These are phyloP conservation scores for Emericellopsis atlantica DNA, from an alignment of 2,329 filamentous ascomycete species.

Conservation along the genomic window DNA sequence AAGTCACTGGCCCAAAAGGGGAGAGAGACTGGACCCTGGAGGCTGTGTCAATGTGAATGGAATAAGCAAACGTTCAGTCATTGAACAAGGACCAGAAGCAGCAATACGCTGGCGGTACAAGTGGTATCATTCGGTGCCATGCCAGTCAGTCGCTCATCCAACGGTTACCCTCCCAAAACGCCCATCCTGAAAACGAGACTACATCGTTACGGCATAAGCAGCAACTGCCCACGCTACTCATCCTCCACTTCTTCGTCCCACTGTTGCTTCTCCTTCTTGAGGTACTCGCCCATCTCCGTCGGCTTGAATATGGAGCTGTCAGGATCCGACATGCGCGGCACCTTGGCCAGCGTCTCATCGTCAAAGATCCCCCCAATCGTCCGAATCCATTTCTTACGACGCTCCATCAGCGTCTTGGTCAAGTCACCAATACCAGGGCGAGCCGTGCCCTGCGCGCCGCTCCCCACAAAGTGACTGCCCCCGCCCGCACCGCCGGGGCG, in stretches of 20 bases:
- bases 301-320: constrained; percentile 61
- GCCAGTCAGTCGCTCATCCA: too few species aligned
- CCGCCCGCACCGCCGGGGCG: constrained; percentile 63
- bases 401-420: constrained; percentile 85
- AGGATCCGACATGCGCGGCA: constrained; percentile 55
- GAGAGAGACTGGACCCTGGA: too few species aligned
- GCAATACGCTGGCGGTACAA: too few species aligned
- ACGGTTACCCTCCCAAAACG: too few species aligned
- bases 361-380: constrained; percentile 86
- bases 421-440: constrained; percentile 81
- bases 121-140: too few species aligned
- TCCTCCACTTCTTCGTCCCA: constrained; percentile 75
- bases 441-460: constrained; percentile 47
- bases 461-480: constrained; percentile 51
- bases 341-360: constrained; percentile 60
- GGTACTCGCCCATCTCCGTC: constrained; percentile 56
- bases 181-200: too few species aligned
- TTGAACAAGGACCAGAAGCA: too few species aligned
- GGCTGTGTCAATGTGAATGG: too few species aligned
- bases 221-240: too few species aligned
- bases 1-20: too few species aligned
- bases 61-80: too few species aligned
- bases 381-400: constrained; percentile 77
- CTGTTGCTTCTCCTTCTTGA: constrained; percentile 65
- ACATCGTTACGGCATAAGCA: too few species aligned